Percentiles rank a stretch among this genome's conserved stretches.
phyloP scores from a whole-genome alignment of 2,329 filamentous ascomycete species.

The Colletotrichum falcatum region DNA sequence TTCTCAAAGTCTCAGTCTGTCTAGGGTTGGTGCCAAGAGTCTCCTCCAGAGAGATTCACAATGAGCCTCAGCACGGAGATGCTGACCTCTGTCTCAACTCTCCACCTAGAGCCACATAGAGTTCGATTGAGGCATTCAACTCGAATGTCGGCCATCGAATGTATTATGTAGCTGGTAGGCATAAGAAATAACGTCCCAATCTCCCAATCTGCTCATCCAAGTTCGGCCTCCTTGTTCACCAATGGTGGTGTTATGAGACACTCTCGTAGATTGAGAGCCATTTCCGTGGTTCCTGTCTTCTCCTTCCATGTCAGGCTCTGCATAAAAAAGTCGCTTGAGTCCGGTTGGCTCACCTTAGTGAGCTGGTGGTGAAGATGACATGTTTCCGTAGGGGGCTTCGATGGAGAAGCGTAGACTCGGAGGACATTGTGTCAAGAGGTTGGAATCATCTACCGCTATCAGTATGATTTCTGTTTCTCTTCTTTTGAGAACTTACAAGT shows the following conservation, averaged over 20 bases:
- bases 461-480: not conserved
- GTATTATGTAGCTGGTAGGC: not conserved
- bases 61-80: not conserved
- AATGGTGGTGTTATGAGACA: not conserved
- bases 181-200: not conserved
- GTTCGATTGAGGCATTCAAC: not conserved
- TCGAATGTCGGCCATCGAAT: not conserved
- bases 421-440: not conserved
- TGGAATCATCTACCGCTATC: not conserved
- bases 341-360: not conserved
- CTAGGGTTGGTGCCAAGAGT: not conserved
- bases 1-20: not conserved
- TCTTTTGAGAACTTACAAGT: not conserved
- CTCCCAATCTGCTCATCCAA: not conserved
- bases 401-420: not conserved
- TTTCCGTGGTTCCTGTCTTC: not conserved
- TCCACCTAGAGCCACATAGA: not conserved
- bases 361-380: not conserved
- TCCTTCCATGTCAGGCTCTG: not conserved
- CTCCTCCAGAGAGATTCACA: not conserved
- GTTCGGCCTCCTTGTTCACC: not conserved
- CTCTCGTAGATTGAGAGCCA: not conserved
- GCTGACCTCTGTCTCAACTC: not conserved
- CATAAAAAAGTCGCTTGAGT: not conserved
- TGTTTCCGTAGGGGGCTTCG: not conserved